phyloP scores from a whole-genome alignment of 192 early-diverging fungal genomes.

The Gamsiella multidivaricata region DNA sequence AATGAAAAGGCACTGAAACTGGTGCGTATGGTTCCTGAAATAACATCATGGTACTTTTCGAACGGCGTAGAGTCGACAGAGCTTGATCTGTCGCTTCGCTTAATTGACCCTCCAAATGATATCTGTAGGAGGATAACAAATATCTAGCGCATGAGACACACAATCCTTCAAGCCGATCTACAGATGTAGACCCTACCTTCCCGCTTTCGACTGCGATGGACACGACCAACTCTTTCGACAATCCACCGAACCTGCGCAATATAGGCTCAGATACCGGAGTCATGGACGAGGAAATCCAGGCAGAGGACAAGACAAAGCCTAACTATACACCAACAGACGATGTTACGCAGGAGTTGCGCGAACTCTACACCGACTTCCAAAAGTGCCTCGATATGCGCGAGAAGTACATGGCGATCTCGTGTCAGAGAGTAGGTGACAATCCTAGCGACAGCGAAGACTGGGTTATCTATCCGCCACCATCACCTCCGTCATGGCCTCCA shows the following conservation, averaged over 20 bases:
- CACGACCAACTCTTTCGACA: not conserved
- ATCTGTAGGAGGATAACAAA: conserved; percentile 24
- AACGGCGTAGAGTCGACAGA: too few relatives aligned
- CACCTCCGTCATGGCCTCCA: conserved; percentile 73
- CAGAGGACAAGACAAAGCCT: conserved; percentile 1
- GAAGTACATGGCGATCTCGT: conserved; percentile 83
- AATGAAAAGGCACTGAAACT: conserved; percentile 14
- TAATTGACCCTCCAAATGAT: not conserved
- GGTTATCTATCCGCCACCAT: conserved; percentile 89
- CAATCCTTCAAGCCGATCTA: not conserved
- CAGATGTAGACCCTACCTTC: not conserved
- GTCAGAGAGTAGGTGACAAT: conserved; percentile 83
- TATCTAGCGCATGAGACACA: conserved; percentile 15
- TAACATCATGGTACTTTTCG: too few relatives aligned
- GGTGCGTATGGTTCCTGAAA: not conserved
- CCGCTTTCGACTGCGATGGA: not conserved
- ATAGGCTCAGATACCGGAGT: conserved; percentile 3
- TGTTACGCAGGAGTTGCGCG: conserved; percentile 69
- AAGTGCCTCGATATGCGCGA: conserved; percentile 82
- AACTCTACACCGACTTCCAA: conserved; percentile 71
- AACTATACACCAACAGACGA: conserved; percentile 38
- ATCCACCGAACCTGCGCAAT: not conserved
- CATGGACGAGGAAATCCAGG: conserved; percentile 1
- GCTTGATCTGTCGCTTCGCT: too few relatives aligned
- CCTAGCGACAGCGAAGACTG: conserved; percentile 83